phyloP scores from a whole-genome alignment of 768 basidiomycete species.

The Leccinum uliginosum region DNA sequence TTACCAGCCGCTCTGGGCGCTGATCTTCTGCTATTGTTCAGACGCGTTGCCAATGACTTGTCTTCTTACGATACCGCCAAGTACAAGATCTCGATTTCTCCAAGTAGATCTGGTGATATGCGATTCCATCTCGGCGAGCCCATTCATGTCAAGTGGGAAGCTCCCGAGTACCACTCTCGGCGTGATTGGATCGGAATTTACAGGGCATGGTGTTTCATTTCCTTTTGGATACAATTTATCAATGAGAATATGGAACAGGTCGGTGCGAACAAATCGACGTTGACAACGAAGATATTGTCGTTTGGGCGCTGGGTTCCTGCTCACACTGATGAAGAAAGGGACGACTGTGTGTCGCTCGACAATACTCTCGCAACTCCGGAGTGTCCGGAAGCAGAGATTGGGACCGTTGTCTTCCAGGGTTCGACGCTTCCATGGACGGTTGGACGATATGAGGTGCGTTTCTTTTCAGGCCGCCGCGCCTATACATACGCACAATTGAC shows the following conservation, averaged over 20 bases:
- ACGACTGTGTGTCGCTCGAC: constrained; percentile 72
- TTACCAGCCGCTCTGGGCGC: background rate
- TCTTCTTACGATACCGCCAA: constrained; percentile 74
- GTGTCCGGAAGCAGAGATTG: constrained; percentile 46
- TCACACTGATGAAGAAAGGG: constrained; percentile 81
- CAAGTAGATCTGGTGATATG: constrained; percentile 44
- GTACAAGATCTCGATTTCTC: constrained; percentile 66
- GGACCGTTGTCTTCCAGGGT: constrained; percentile 70
- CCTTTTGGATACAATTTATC: background rate
- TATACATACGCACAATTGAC: background rate
- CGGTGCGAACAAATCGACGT: constrained; percentile 79
- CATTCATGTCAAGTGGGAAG: constrained; percentile 82
- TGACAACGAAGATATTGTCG: constrained; percentile 83
- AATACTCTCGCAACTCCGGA: constrained; percentile 33
- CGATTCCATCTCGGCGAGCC: constrained; percentile 90
- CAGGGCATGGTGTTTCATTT: constrained; percentile 42
- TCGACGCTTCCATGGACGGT: constrained; percentile 81
- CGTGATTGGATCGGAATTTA: constrained; percentile 97
- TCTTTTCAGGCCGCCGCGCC: background rate
- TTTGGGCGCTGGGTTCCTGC: constrained; percentile 93
- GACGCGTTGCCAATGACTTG: constrained; percentile 80
- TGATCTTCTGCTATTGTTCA: constrained; percentile 15
- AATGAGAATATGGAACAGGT: constrained; percentile 43
- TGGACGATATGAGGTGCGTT: constrained; percentile 72
- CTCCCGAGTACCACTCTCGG: constrained; percentile 79